Evolutionary conservation across 805 yeast species (phyloP).

Genomic region (Maudiozyma turicensis): DNA sequence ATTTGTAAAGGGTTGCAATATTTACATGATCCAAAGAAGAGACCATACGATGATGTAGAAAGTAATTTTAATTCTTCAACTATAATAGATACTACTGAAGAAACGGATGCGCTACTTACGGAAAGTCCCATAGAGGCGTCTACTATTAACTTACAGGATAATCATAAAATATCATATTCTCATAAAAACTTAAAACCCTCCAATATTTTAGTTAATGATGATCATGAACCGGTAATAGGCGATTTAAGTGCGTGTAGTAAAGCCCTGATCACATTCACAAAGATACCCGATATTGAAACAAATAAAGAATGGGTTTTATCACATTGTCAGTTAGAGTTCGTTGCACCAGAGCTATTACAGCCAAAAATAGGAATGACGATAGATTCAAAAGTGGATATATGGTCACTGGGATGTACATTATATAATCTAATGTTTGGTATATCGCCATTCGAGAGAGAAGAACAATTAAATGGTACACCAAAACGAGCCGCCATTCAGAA

Average conservation of each 20-base stretch:
- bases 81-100: conserved; percentile 13
- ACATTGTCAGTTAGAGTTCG: conserved; percentile 75
- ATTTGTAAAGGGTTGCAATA: conserved; percentile 64
- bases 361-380: conserved; percentile 56
- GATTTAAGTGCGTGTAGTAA: conserved; percentile 75
- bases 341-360: conserved; percentile 86
- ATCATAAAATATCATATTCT: conserved; percentile 38
- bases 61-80: not conserved
- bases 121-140: conserved; percentile 8
- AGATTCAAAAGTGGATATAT: conserved; percentile 61
- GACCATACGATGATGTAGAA: conserved; percentile 9
- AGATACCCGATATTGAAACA: conserved; percentile 59
- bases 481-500: conserved; percentile 63
- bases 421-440: conserved; percentile 68
- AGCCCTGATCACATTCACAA: conserved; percentile 46
- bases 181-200: conserved; percentile 89
- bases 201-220: conserved; percentile 68
- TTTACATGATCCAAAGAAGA: conserved; percentile 43
- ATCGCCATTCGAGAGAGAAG: conserved; percentile 84
- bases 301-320: conserved; percentile 66
- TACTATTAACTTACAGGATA: not conserved
- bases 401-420: conserved; percentile 84
- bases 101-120: conserved; percentile 6
- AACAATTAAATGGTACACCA: conserved; percentile 72
- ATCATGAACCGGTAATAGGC: conserved; percentile 67